Base-by-base conservation (phyloP, 768 basidiomycete species). In the Filobasidium floriforme region DNA sequence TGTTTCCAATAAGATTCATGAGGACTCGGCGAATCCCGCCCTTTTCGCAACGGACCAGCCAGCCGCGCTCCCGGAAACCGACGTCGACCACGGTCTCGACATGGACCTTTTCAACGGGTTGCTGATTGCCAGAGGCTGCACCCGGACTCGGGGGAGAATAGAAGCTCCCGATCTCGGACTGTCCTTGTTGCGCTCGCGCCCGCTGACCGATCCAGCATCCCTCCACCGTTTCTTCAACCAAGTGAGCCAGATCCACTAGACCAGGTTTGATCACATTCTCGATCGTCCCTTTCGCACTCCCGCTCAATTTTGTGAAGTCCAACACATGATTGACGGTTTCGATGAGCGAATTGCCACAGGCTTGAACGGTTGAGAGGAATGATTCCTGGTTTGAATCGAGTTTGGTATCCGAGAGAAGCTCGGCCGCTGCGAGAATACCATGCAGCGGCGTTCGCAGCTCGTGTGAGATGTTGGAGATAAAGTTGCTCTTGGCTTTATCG, bases 251-350 rank as follows among this genome's bases (percentile, higher is more conserved):
- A 66, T 80, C 74, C 65, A 77, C 76, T 51, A 65, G 63, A 57
- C 65, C 62, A 51, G 64, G 62, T 22, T 84, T 81, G 68, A 91
- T 89, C 51, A 86, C 85, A 69, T 88, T 88, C 74, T 89, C 86
- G 9, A 87, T 84, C 46, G 88, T 87, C 29, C 85, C 83, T 75
- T 89, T 89, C 55, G 86, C 82, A 72, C 88, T 89, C 24, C 91
- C 92, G 68, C 89, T 92, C 26, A 94, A 83, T 74, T 97, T 97
- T 37, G 92, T 94, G 74, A 93, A 97, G 76, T 97, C 93, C 29
- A 97, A 81, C 6, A 97, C 93, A 71, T 97, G 93, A 73, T 96
- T 96, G 59, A 97, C 92, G 0, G 92, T 94, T 80, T 97, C 93
- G 49, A 93, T 90, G 0, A 97, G 83, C 0, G 90, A 91, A n/a